Percentiles rank a stretch among this genome's conserved stretches.
Evolutionary conservation across 1,284 basidiomycete species (phyloP).

Genomic region (Rhodotorula sp.): DNA sequence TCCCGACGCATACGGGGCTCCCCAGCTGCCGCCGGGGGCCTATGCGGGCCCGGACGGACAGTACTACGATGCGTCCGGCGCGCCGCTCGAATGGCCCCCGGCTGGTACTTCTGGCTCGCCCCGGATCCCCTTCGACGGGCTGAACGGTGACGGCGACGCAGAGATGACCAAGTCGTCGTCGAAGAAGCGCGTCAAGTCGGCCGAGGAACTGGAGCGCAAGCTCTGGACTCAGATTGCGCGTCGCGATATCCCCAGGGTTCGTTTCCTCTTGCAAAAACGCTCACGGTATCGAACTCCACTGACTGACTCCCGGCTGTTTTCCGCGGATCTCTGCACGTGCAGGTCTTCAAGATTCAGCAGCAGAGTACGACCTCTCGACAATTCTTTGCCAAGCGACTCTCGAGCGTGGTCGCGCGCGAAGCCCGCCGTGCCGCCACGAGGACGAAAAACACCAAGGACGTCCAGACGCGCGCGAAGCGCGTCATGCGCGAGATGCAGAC

Average conservation of each 20-base stretch:
- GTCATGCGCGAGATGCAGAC: conserved; percentile 84
- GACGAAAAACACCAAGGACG: conserved; percentile 80
- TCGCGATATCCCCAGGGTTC: conserved; percentile 42
- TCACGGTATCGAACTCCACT: too few relatives aligned
- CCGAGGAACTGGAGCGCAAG: conserved; percentile 35
- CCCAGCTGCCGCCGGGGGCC: conserved; percentile 13
- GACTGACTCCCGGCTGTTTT: too few relatives aligned
- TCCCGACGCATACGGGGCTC: background rate
- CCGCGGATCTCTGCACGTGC: background rate
- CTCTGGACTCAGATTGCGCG: conserved; percentile 45
- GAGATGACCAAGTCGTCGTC: background rate
- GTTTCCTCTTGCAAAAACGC: background rate
- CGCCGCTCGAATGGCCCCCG: conserved; percentile 9
- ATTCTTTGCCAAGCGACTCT: conserved; percentile 43
- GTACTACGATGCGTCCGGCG: conserved; percentile 22
- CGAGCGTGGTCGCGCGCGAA: conserved; percentile 42
- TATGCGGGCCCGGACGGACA: conserved; percentile 11
- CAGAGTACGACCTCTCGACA: conserved; percentile 30
- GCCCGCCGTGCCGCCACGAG: conserved; percentile 62
- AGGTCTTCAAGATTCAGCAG: conserved; percentile 33
- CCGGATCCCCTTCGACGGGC: background rate
- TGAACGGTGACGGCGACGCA: background rate
- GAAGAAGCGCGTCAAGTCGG: conserved; percentile 13
- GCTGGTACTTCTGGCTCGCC: conserved; percentile 6
- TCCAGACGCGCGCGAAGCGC: conserved; percentile 80